Evolutionary conservation across 2,329 filamentous ascomycete species (phyloP), one percentile per base, ranked within the genome.

Genomic region (Coniochaeta ligniaria): DNA sequence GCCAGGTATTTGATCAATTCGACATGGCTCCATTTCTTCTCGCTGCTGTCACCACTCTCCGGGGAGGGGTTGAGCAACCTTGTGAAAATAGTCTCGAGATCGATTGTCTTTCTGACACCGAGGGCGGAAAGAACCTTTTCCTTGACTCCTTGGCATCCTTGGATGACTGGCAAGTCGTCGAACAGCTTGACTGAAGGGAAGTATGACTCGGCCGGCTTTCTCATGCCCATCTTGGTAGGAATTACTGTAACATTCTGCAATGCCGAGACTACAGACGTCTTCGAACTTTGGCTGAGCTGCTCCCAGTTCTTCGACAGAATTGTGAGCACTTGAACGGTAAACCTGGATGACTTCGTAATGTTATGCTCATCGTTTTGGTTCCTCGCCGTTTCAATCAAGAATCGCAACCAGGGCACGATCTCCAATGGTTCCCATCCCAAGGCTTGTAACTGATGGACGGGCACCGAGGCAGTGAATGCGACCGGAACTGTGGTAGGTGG

Each of bases 131-230:
- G 75, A 63, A 99, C 91, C 71, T 96, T 97, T 54, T 98, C 94
- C 71, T 97, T 98, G 14, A 97, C 84, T 35, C 87, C 85, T 45
- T 88, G 86, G 50, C 93, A 86, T 14, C 85, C 86, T 64, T 88
- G 84, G 1, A 98, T 86, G 14, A 89, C 87, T 0, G 95, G 93
- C 17, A 99, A 79, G 71, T 99, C 95, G 63, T 97, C 92, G 69
- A 99, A 99, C 0, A 99, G 79, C 71, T 92, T 95, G 41, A 99
- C 95, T n/a, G 86, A 89, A 1, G 91, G 86, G 69, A 99, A 97
- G 73, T 97, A 99, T 0, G 95, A 88, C 65, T 98, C 92, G 3
- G 79, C 76, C 5, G 95, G 95, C 66, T 84, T 90, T 67, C 81
- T 89, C 93, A 99, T 96, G 8, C 95, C 95, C 65, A 88, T 75